Base-by-base conservation (phyloP, 2,329 filamentous ascomycete genomes). In the Fusarium sp. region DNA sequence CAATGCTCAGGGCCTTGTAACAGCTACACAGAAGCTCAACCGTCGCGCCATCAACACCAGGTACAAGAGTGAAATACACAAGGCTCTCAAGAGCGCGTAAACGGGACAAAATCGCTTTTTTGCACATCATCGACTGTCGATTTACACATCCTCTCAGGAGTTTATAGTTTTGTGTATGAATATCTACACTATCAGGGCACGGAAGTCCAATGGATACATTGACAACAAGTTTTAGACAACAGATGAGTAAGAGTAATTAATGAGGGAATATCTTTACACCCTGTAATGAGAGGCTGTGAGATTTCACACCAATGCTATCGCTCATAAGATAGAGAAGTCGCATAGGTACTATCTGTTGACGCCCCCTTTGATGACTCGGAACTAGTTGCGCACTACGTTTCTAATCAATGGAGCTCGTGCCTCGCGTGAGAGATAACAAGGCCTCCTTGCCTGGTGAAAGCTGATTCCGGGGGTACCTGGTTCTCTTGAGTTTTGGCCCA, bases 11-110 rank as follows among this genome's bases (percentile, higher is more conserved):
- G 86, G 86, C 0, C 80, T 88, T 13, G 86, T 88, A 15, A 89
- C 87, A 13, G 86, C 86, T 4, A 89, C 87, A 6, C 85, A 88
- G 62, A 89, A 89, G 76, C 79, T 89, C 29, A 87, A 88, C 76
- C 82, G 87, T 33, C 81, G 83, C 66, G 80, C 77, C 15, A 78
- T 88, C 35, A 81, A 80, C 68, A 79, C 82, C 28, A 80, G 76
- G 46, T 88, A 85, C 72, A 79, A 80, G 69, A 80, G 81, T 66
- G 80, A 87, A 56, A 87, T 89, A 5, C 13, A 48, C 1, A 23
- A 39, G n/a, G 60, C 57, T 8, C 31, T 63, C 15, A 42, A 63
- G 8, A 35, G 38, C 15, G 57, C 60, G 3, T 63, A 6, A 35
- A 9, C 16, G 16, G 15, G 7, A 18, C 4, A 15, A 15, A 16